phyloP scores from a whole-genome alignment of 2,329 filamentous ascomycete genomes.

The Clathrospora elynae region DNA sequence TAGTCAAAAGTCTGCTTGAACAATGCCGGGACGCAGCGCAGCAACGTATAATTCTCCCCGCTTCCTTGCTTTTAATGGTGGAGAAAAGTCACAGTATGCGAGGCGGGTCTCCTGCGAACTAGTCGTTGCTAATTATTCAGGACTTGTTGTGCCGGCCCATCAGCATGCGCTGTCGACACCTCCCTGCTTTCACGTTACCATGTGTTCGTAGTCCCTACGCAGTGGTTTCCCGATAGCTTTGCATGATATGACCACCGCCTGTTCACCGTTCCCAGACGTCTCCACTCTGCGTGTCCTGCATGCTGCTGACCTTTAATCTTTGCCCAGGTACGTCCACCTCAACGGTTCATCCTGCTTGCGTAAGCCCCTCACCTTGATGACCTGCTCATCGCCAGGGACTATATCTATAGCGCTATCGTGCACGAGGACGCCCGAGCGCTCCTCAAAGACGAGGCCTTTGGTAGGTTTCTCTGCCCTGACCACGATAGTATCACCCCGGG shows the following conservation, averaged over 20 bases:
- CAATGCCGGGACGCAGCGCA: slow-evolving; percentile 23
- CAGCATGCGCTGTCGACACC: slow-evolving; percentile 14
- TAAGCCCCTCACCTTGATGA: slow-evolving; percentile 52
- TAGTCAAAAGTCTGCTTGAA: slow-evolving; percentile 14
- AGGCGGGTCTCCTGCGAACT: slow-evolving; percentile 1
- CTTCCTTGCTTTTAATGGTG: slow-evolving; percentile 25
- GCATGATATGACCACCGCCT: slow-evolving; percentile 12
- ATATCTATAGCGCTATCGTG: slow-evolving; percentile 64
- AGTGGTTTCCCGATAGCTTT: slow-evolving; percentile 6
- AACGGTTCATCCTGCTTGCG: slow-evolving; percentile 47
- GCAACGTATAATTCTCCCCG: slow-evolving; percentile 8
- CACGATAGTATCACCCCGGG: slow-evolving; percentile 49
- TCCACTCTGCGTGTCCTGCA: slow-evolving; percentile 11
- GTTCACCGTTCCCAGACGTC: slow-evolving; percentile 3
- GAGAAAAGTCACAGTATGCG: slow-evolving; percentile 8
- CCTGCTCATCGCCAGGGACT: slow-evolving; percentile 63
- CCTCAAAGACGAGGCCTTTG: slow-evolving; percentile 66
- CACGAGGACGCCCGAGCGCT: slow-evolving; percentile 59
- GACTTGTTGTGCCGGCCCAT: slow-evolving; percentile 8
- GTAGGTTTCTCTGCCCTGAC: slow-evolving; percentile 59
- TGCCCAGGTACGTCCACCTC: slow-evolving; percentile 55
- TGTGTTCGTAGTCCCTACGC: slow-evolving; percentile 2
- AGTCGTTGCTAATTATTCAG: slow-evolving; percentile 18
- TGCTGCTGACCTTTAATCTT: slow-evolving; percentile 27
- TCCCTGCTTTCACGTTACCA: slow-evolving; percentile 3